Conservation (phyloP, 768 basidiomycete species). For the Serendipita sp. region DNA sequence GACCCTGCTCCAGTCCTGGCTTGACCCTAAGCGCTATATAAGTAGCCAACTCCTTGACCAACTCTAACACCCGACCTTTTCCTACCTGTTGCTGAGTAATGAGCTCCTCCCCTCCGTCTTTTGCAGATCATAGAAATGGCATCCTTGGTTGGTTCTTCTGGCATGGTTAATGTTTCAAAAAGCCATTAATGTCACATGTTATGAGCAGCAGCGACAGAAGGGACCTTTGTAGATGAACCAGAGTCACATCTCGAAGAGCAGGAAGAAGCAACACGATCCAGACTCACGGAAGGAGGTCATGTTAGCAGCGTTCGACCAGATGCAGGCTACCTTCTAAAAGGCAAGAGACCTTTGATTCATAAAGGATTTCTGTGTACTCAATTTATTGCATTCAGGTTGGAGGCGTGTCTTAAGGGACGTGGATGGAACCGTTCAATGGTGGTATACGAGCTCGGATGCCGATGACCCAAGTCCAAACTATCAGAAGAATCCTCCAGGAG, state of each 20-base stretch:
- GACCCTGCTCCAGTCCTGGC: too few species aligned
- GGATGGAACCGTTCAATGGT: background rate
- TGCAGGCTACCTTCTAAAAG: slow-evolving; percentile 1
- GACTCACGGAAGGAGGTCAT: background rate
- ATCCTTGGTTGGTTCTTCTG: too few species aligned
- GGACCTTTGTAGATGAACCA: background rate
- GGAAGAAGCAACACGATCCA: background rate
- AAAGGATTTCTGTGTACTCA: too few species aligned
- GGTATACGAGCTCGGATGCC: background rate
- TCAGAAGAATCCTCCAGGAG: background rate
- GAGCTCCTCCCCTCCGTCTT: too few species aligned
- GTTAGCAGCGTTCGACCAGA: background rate
- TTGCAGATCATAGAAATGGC: too few species aligned
- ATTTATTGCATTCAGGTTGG: background rate
- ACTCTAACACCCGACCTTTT: too few species aligned
- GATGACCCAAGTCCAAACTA: background rate
- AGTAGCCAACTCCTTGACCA: too few species aligned
- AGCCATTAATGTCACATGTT: background rate
- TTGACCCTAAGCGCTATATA: too few species aligned
- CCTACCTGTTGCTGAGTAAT: too few species aligned
- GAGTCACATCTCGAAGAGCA: background rate
- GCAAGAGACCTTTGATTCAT: background rate
- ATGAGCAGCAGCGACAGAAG: background rate
- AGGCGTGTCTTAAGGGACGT: background rate
- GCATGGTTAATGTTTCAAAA: too few species aligned